Base-by-base conservation (phyloP, 176 grass and related monocot species). In the Zoysia japonica region DNA sequence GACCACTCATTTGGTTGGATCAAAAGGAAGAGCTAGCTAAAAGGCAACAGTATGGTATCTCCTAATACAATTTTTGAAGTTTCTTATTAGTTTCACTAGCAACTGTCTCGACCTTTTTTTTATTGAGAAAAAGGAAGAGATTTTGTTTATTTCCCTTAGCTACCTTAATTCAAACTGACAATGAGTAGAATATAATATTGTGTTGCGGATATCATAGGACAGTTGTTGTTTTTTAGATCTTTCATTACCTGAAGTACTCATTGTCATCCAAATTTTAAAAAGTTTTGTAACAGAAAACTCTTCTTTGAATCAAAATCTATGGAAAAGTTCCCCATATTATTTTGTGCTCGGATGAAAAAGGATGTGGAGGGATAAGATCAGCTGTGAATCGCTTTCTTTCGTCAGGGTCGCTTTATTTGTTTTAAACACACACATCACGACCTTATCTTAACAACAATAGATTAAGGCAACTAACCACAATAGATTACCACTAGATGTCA, bases 1-100 rank as follows among this genome's bases (percentile, higher is more conserved):
- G 75, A 55, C 47, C 76, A 76, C 60, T 83, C 59, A 77, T 76
- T 71, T 77, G 35, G 81, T 69, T 84, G 70, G 64, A 70, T 45
- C 15, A 56, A 68, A 76, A 75, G 51, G 63, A 69, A 62, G 47
- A 28, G 28, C 28, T 28, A 69, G 5, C 64, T n/a, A 80, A 84
- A 83, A 78, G 74, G 68, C 44, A 43, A 49, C 64, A 17, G 53
- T 87, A 61, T 68, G 43, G 11, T 79, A 48, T 68, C 61, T 46
- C 46, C 41, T 11, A 36, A 36, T 67, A 67, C 16, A 14, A 35
- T 56, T 74, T 81, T 16, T 49, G 2, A 14, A 52, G 40, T 61
- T 35, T 54, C 15, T 73, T 47, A 28, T 28, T 68, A 79, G 38
- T 67, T 79, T 52, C 44, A 68, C 51, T 38, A 73, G 78, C 60